A percentile compares a stretch with the other conserved stretches of the same genome.
These are phyloP conservation scores for Picea glauca DNA, from an alignment of 75 land plant species.

Conservation along the genomic window DNA sequence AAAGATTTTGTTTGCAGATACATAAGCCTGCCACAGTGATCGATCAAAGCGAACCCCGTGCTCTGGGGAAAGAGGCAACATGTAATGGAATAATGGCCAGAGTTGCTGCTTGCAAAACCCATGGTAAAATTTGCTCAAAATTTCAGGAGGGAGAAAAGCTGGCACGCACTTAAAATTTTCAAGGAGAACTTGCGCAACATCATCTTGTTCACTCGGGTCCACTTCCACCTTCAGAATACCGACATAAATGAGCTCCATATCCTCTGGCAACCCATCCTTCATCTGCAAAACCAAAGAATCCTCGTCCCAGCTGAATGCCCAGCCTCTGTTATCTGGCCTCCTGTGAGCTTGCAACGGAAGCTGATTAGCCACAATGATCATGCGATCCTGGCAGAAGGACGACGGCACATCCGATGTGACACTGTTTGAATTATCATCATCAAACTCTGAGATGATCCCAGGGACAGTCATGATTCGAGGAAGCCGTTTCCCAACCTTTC, in stretches of 20 bases:
- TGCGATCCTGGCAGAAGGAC: slow-evolving; percentile 45
- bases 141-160: slow-evolving; percentile 62
- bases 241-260: slow-evolving; percentile 65
- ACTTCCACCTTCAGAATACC: slow-evolving; percentile 62
- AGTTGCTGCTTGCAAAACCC: slow-evolving; percentile 84
- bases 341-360: slow-evolving; percentile 60
- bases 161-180: slow-evolving; percentile 79
- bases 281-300: slow-evolving; percentile 70
- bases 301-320: slow-evolving; percentile 80
- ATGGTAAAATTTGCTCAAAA: slow-evolving; percentile 58
- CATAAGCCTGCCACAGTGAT: slow-evolving; percentile 82
- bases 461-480: slow-evolving; percentile 59
- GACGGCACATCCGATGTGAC: slow-evolving; percentile 57
- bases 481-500: slow-evolving; percentile 41
- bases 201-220: slow-evolving; percentile 64
- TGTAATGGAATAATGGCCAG: slow-evolving; percentile 89
- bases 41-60: slow-evolving; percentile 77
- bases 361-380: slow-evolving; percentile 74
- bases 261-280: slow-evolving; percentile 72
- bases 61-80: slow-evolving; percentile 76
- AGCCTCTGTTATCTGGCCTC: slow-evolving; percentile 20
- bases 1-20: slow-evolving; percentile 78
- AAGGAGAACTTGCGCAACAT: slow-evolving; percentile 58
- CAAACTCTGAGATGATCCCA: slow-evolving; percentile 61
- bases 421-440: slow-evolving; percentile 60